Conservation (phyloP, 768 basidiomycete genomes). For the Leucocoprinus sp. region DNA sequence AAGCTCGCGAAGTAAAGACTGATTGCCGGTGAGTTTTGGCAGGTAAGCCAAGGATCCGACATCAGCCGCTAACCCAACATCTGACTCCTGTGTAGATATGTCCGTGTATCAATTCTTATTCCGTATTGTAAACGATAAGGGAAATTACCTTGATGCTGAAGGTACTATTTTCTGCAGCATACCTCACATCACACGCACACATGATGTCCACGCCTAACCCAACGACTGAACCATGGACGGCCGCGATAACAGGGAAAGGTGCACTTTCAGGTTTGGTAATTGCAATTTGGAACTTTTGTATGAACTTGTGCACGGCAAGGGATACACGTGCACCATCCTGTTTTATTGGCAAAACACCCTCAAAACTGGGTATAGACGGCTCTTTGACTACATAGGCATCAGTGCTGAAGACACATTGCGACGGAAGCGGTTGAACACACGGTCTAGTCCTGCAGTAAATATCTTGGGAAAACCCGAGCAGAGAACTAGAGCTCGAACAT, state of each 20-base stretch:
- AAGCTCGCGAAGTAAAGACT: constrained; percentile 64
- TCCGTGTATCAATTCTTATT: not conserved
- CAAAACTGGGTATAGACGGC: constrained; percentile 19
- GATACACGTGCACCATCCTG: constrained; percentile 48
- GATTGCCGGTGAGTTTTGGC: constrained; percentile 70
- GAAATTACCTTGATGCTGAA: constrained; percentile 70
- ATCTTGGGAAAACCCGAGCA: constrained; percentile 61
- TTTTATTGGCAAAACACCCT: constrained; percentile 15
- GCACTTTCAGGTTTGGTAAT: constrained; percentile 63
- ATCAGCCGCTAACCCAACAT: constrained; percentile 82
- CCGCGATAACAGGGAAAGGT: constrained; percentile 75
- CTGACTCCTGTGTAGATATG: constrained; percentile 62
- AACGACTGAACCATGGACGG: constrained; percentile 65
- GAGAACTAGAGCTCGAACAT: constrained; percentile 66
- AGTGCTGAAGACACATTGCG: not conserved
- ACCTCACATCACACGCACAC: constrained; percentile 69
- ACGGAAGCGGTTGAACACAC: constrained; percentile 29
- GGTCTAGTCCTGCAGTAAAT: constrained; percentile 80
- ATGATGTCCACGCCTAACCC: constrained; percentile 79
- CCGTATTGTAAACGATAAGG: constrained; percentile 24
- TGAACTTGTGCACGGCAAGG: constrained; percentile 35
- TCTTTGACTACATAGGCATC: constrained; percentile 21
- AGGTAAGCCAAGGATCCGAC: constrained; percentile 80
- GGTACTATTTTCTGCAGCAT: constrained; percentile 48
- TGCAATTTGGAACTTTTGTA: constrained; percentile 58